Conservation (phyloP, 805 yeast genomes). For the Ogataea salicorniae region DNA sequence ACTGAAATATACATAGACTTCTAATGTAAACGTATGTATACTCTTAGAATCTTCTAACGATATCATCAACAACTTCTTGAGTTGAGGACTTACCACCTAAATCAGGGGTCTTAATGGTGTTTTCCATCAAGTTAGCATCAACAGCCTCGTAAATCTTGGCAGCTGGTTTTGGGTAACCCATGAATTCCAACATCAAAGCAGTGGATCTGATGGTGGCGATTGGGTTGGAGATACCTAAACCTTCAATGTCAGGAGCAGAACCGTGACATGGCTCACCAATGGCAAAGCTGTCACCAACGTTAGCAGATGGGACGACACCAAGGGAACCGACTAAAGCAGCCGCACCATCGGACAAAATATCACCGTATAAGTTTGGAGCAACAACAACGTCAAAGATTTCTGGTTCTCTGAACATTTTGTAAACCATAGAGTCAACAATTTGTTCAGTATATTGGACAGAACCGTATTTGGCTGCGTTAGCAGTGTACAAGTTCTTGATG, state of each 20-base stretch:
- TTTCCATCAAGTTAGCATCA: constrained; percentile 83
- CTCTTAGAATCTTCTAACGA: constrained; percentile 48
- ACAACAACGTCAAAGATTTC: constrained; percentile 96
- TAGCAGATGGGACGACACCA: constrained; percentile 97
- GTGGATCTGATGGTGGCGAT: constrained; percentile 97
- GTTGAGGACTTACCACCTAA: constrained; percentile 89
- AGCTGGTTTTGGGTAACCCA: constrained; percentile 88
- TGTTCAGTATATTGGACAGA: constrained; percentile 79
- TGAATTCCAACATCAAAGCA: constrained; percentile 94
- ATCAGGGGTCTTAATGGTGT: constrained; percentile 83
- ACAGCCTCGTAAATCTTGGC: constrained; percentile 91
- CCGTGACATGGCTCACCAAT: constrained; percentile 99
- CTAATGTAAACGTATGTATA: neutral
- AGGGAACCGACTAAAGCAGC: constrained; percentile 97
- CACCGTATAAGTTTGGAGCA: constrained; percentile 98
- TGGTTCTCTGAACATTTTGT: constrained; percentile 98
- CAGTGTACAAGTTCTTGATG: constrained; percentile 53
- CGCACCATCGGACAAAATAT: constrained; percentile 94
- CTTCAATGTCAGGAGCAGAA: constrained; percentile 98
- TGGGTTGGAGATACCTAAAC: constrained; percentile 91
- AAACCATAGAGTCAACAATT: constrained; percentile 98
- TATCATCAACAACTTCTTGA: constrained; percentile 80
- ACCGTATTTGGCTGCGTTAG: constrained; percentile 52
- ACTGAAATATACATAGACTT: neutral
- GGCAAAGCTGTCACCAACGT: constrained; percentile 93